phyloP scores from a whole-genome alignment of 1,284 basidiomycete species.

The Melampsora larici-populina region DNA sequence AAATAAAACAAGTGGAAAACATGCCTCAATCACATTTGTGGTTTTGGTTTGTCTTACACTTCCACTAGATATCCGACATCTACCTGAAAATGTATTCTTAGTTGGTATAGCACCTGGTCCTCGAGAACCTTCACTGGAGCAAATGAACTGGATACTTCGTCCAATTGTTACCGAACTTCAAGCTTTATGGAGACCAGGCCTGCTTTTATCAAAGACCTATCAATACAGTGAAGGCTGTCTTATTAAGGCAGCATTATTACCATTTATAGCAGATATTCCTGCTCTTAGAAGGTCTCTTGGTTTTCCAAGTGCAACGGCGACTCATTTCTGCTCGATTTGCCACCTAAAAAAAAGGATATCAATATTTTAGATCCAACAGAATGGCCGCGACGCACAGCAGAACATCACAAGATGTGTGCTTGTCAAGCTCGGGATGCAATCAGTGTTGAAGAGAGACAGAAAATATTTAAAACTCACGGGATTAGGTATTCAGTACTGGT shows the following conservation, averaged over 20 bases:
- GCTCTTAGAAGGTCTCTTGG: background rate
- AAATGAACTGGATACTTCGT: conserved; percentile 33
- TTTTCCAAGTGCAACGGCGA: background rate
- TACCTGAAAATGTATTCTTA: conserved; percentile 44
- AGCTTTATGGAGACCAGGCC: background rate
- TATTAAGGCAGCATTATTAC: background rate
- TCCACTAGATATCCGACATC: too few relatives aligned
- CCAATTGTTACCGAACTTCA: background rate
- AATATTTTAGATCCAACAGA: background rate
- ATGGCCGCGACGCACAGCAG: background rate
- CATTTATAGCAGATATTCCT: conserved; percentile 5
- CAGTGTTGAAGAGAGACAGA: background rate
- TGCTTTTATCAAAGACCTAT: background rate
- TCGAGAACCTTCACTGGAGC: conserved; percentile 51
- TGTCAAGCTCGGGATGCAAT: background rate
- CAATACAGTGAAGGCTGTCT: background rate
- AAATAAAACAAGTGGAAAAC: too few relatives aligned
- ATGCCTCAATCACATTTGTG: too few relatives aligned
- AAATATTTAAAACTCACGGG: background rate
- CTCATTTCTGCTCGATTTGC: conserved; percentile 5
- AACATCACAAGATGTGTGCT: background rate
- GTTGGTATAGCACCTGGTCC: conserved; percentile 55
- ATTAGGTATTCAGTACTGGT: background rate
- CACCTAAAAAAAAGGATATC: background rate
- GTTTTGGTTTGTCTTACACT: conserved; percentile 7